Conservation (phyloP, 1,139 yeast genomes). For the Debaryomycetaceae sp. region DNA sequence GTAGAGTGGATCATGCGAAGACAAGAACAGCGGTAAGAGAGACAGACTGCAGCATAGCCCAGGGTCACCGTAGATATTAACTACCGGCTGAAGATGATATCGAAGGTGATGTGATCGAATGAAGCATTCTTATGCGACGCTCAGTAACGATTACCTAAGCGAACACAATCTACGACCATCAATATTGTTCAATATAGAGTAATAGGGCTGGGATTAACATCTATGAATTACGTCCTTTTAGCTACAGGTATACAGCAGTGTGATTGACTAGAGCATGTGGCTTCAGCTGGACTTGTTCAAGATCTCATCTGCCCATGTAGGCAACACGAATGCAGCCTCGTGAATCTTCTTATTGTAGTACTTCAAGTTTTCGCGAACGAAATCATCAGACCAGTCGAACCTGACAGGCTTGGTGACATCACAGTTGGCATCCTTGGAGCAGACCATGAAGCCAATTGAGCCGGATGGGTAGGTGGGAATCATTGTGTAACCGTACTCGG, state of each 20-base stretch:
- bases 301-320: conserved; percentile 69
- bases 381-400: conserved; percentile 54
- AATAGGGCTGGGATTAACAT: too few species aligned
- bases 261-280: background rate
- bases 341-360: conserved; percentile 81
- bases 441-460: conserved; percentile 91
- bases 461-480: conserved; percentile 95
- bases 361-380: conserved; percentile 62
- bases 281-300: conserved; percentile 18
- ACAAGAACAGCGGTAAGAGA: too few species aligned
- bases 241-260: background rate
- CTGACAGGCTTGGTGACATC: conserved; percentile 68
- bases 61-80: too few species aligned
- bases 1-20: too few species aligned
- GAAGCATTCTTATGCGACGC: too few species aligned
- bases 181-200: too few species aligned
- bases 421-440: conserved; percentile 67
- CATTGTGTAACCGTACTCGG: conserved; percentile 81
- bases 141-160: too few species aligned
- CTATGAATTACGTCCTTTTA: too few species aligned
- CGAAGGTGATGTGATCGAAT: too few species aligned
- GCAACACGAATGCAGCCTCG: conserved; percentile 81
- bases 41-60: too few species aligned
- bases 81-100: too few species aligned
- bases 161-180: too few species aligned